These are phyloP conservation scores for Paramecium biaurelia DNA, from an alignment of 73 alveolate genomes.

Conservation along the genomic window DNA sequence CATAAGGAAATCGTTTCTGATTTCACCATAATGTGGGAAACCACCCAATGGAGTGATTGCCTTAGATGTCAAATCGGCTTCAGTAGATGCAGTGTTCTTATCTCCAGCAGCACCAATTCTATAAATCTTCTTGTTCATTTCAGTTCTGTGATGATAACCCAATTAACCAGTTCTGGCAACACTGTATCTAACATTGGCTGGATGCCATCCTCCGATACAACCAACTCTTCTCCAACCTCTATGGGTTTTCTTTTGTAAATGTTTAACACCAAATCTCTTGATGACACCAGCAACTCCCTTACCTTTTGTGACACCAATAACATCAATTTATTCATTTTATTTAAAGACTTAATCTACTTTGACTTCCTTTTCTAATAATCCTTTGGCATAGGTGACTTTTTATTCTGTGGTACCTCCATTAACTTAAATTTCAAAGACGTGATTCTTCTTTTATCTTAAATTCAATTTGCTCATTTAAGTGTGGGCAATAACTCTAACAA, in stretches of 20 bases:
- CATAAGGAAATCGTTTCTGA: constrained; percentile 98
- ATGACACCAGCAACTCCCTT: constrained; percentile 99
- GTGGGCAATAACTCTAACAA: constrained; percentile 98
- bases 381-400: constrained; percentile 90
- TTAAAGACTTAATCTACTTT: constrained; percentile 94
- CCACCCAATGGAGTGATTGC: constrained; percentile 99
- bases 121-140: constrained; percentile 98
- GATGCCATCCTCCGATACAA: constrained; percentile 99
- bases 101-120: constrained; percentile 95
- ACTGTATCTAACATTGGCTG: constrained; percentile 98
- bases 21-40: constrained; percentile 99
- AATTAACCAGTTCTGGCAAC: constrained; percentile 99
- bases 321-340: constrained; percentile 97
- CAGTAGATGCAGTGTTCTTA: constrained; percentile 98
- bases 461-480: constrained; percentile 96
- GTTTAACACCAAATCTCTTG: constrained; percentile 99
- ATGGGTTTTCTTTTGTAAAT: constrained; percentile 98
- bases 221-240: constrained; percentile 99
- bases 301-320: constrained; percentile 98
- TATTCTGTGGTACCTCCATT: constrained; percentile 98
- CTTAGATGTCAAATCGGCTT: constrained; percentile 97
- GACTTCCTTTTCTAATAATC: constrained; percentile 96
- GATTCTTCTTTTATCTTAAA: constrained; percentile 98
- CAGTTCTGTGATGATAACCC: constrained; percentile 99
- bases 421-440: constrained; percentile 98